Evolutionary conservation across 148 eudicot species (phyloP).

Genomic region (Diospyros lotus): DNA sequence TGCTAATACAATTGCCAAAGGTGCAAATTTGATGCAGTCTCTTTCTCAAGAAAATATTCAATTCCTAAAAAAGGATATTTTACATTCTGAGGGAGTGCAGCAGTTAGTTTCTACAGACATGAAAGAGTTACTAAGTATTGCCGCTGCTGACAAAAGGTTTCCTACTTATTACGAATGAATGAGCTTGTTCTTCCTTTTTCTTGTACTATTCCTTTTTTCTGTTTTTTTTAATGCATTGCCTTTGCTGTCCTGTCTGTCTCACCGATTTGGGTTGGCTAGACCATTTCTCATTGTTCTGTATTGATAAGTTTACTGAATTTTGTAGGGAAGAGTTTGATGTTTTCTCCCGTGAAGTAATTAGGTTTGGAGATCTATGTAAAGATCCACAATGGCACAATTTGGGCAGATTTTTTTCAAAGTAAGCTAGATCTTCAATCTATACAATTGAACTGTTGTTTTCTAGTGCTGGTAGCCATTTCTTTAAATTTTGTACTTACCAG

Average conservation of each 20-base stretch:
- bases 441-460: constrained; percentile 2
- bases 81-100: constrained; percentile 73
- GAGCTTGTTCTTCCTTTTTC: not conserved
- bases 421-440: constrained; percentile 29
- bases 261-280: not conserved
- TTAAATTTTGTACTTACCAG: constrained; percentile 41
- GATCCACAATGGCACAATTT: constrained; percentile 95
- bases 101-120: constrained; percentile 67
- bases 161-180: not conserved
- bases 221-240: not conserved
- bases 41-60: constrained; percentile 60
- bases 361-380: constrained; percentile 89
- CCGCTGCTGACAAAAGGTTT: constrained; percentile 87
- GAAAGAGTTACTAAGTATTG: constrained; percentile 66
- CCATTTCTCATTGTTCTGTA: not conserved
- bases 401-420: constrained; percentile 74
- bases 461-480: not conserved
- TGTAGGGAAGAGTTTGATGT: constrained; percentile 79
- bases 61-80: constrained; percentile 55
- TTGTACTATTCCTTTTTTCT: not conserved
- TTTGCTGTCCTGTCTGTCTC: not conserved
- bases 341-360: constrained; percentile 73
- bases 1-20: constrained; percentile 83
- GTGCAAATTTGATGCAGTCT: constrained; percentile 67
- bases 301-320: constrained; percentile 16